Base-by-base conservation (phyloP, 1,284 basidiomycete species). In the Coniophora puteana region DNA sequence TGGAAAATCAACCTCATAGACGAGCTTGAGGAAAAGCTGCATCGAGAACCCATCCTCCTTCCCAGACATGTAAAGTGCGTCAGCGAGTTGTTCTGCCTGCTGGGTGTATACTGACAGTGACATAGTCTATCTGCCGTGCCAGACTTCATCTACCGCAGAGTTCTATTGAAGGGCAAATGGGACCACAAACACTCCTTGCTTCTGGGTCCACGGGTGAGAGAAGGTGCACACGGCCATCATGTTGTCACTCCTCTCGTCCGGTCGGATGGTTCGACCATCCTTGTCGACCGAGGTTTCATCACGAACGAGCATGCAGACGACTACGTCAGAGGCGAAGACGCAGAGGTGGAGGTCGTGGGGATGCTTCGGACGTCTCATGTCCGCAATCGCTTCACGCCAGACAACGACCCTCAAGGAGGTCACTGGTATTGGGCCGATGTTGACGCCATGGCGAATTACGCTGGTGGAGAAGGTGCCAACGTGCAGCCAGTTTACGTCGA, bases 1-100 rank as follows among this genome's bases (percentile, higher is more conserved):
- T 99, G 96, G 96, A 99, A 99, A 65, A 71, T 97, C 23, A 78
- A 80, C 38, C 73, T 99, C 45, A 97, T 99, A 50, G 91, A 97
- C 50, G 92, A 98, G 57, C 73, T 99, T 31, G 89, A 97, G 58
- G 83, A 90, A 62, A 97, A 98, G 66, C 69, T 98, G 21, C 76
- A 85, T 46, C 75, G 86, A 22, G 78, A 81, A 25, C 89, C 96
- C 0, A 76, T 99, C 45, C 59, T 71, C 18, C 69, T 99, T 18
- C 95, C 95, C 1, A 74, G 73, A 30, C 80, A 80, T 61, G 83
- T 99, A 68, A 95, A 98, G 93, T 96, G 63, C 54, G 85, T 55
- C 36, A 27, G 40, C 40, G 38, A 51, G 48, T 39, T 41, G 43
- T 43, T 45, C 38, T 24, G 21, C 18, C 20, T 11, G 32, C 23